Evolutionary conservation across 208 protist species (phyloP).

Genomic region (Crithidia mellificae): DNA sequence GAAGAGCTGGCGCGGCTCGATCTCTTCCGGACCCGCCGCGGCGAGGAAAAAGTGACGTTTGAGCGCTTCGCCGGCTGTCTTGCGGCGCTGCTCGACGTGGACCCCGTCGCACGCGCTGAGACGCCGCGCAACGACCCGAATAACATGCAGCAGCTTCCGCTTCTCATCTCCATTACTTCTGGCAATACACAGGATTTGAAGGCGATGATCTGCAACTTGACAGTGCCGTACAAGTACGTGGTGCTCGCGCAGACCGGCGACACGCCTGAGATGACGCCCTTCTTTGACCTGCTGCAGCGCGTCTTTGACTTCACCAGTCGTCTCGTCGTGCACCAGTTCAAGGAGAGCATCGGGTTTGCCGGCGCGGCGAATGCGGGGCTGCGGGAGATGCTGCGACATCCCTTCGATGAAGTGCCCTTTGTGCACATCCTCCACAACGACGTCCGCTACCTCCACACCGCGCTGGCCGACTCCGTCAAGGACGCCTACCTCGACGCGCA

Average conservation of each 20-base stretch:
- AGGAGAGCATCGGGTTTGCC: slow-evolving; percentile 32
- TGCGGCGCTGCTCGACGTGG: slow-evolving; percentile 19
- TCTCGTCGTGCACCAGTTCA: slow-evolving; percentile 42
- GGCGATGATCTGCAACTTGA: slow-evolving; percentile 38
- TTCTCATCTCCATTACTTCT: slow-evolving; percentile 29
- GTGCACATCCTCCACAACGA: slow-evolving; percentile 38
- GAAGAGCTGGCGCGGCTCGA: slow-evolving; percentile 18
- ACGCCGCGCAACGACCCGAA: slow-evolving; percentile 4
- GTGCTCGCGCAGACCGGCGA: slow-evolving; percentile 36
- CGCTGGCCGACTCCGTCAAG: slow-evolving; percentile 7
- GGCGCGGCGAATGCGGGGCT: slow-evolving; percentile 40
- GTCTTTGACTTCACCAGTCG: slow-evolving; percentile 45
- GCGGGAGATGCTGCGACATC: slow-evolving; percentile 34
- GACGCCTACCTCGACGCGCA: slow-evolving; percentile 24
- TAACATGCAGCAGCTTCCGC: slow-evolving; percentile 1
- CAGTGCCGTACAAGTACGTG: slow-evolving; percentile 30
- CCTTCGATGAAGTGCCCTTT: slow-evolving; percentile 42
- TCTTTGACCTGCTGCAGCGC: slow-evolving; percentile 36
- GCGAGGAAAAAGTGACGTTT: slow-evolving; percentile 31
- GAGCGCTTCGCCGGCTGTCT: slow-evolving; percentile 33
- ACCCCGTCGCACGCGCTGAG: slow-evolving; percentile 18
- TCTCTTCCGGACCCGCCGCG: slow-evolving; percentile 15
- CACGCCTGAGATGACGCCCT: slow-evolving; percentile 24
- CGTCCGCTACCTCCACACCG: slow-evolving; percentile 21
- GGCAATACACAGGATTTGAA: slow-evolving; percentile 39